phyloP scores from a whole-genome alignment of 306 rosid genomes.

The Quercus variabilis region DNA sequence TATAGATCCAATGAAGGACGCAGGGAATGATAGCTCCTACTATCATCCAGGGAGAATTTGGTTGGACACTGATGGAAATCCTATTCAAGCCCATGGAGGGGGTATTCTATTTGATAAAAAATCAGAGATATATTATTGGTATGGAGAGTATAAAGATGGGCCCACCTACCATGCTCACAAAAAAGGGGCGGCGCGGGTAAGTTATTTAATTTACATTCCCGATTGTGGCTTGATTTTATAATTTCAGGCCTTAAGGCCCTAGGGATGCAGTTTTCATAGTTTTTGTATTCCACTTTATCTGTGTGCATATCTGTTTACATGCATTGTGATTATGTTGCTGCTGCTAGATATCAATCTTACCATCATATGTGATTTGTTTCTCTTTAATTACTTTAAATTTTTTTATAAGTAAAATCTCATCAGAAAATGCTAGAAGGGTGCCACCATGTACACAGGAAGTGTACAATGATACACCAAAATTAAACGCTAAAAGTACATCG shows the following conservation, averaged over 20 bases:
- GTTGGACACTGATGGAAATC: slow-evolving; percentile 90
- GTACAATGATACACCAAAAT: too few species aligned
- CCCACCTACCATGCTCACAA: slow-evolving; percentile 85
- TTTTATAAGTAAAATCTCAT: too few species aligned
- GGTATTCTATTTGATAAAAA: slow-evolving; percentile 69
- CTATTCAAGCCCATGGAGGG: slow-evolving; percentile 98
- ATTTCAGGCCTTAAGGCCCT: slow-evolving; percentile 5
- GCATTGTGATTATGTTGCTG: neutral
- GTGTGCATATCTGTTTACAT: neutral
- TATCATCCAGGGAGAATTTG: slow-evolving; percentile 87
- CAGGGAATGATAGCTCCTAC: slow-evolving; percentile 55
- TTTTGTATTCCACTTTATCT: neutral
- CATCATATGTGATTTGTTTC: neutral
- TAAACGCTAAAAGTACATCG: too few species aligned
- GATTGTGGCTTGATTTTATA: slow-evolving; percentile 7
- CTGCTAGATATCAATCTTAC: neutral
- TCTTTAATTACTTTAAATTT: neutral
- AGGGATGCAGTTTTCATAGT: neutral
- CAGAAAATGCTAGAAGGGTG: too few species aligned
- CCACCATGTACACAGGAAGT: too few species aligned
- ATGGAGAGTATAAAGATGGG: slow-evolving; percentile 97
- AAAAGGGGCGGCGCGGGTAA: slow-evolving; percentile 93
- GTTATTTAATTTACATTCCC: slow-evolving; percentile 12
- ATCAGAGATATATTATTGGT: slow-evolving; percentile 89
- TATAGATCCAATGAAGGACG: slow-evolving; percentile 54